These are phyloP conservation scores for Pugionium dolabratum DNA, from an alignment of 345 rosid genomes.

Conservation along the genomic window DNA sequence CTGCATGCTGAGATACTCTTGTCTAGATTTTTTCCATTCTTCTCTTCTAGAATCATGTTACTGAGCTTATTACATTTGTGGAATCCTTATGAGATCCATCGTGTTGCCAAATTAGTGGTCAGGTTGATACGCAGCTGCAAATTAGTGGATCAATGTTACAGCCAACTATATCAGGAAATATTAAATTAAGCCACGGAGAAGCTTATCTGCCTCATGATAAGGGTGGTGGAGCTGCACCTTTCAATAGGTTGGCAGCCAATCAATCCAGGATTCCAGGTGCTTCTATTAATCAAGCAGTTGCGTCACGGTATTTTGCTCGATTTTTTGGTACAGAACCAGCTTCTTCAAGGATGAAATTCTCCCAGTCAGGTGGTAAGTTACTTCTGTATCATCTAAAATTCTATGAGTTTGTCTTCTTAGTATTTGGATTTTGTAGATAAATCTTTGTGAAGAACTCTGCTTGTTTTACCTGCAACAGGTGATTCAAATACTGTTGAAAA, in stretches of 20 bases:
- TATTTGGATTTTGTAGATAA: slow-evolving; percentile 8
- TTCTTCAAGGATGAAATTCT: slow-evolving; percentile 58
- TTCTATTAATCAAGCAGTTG: slow-evolving; percentile 74
- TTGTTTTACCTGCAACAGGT: slow-evolving; percentile 47
- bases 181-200: slow-evolving; percentile 95
- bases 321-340: slow-evolving; percentile 72
- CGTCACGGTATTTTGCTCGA: slow-evolving; percentile 82
- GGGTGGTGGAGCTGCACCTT: slow-evolving; percentile 73
- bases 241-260: slow-evolving; percentile 70
- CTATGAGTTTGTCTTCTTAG: neutral
- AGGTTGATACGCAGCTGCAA: slow-evolving; percentile 92
- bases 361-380: slow-evolving; percentile 60
- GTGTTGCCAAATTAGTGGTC: slow-evolving; percentile 67
- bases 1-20: neutral
- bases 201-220: slow-evolving; percentile 98
- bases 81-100: slow-evolving; percentile 13
- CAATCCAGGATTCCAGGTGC: slow-evolving; percentile 68
- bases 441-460: slow-evolving; percentile 20
- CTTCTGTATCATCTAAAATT: slow-evolving; percentile 3
- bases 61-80: slow-evolving; percentile 14
- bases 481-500: slow-evolving; percentile 69
- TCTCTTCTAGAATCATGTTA: slow-evolving; percentile 4
- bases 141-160: slow-evolving; percentile 91
- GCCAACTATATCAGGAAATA: slow-evolving; percentile 91
- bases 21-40: slow-evolving; percentile 7